phyloP scores from a whole-genome alignment of 2,329 filamentous ascomycete genomes.

The Pleurostoma richardsiae region DNA sequence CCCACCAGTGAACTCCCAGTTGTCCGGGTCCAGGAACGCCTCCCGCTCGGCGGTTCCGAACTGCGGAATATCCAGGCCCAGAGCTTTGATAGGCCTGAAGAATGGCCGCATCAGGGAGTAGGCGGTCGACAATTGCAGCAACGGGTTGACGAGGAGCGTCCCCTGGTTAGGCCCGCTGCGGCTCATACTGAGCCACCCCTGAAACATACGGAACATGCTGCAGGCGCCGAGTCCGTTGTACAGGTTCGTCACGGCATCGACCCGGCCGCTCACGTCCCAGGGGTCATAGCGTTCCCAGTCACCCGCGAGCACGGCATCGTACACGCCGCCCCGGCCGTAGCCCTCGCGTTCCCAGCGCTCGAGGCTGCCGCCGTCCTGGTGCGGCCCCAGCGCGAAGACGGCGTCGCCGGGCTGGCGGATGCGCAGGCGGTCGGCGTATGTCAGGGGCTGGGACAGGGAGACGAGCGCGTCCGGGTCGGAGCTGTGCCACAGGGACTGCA shows the following conservation, averaged over 20 bases:
- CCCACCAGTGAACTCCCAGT: slow-evolving; percentile 53
- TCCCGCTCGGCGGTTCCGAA: slow-evolving; percentile 1
- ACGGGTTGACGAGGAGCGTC: slow-evolving; percentile 75
- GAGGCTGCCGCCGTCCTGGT: slow-evolving; percentile 68
- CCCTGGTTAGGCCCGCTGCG: slow-evolving; percentile 69
- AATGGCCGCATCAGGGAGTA: slow-evolving; percentile 83
- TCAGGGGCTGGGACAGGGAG: slow-evolving; percentile 48
- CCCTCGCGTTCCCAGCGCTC: slow-evolving; percentile 70
- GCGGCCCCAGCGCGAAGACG: slow-evolving; percentile 66
- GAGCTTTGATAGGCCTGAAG: slow-evolving; percentile 45
- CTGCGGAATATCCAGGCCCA: slow-evolving; percentile 15
- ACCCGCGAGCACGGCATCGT: slow-evolving; percentile 67
- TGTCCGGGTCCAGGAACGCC: slow-evolving; percentile 40
- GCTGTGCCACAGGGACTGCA: slow-evolving; percentile 24
- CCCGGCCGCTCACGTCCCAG: slow-evolving; percentile 69
- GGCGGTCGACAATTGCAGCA: slow-evolving; percentile 68
- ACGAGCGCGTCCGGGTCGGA: slow-evolving; percentile 27
- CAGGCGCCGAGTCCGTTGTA: slow-evolving; percentile 80
- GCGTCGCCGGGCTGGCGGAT: slow-evolving; percentile 68
- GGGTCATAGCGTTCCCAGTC: slow-evolving; percentile 78
- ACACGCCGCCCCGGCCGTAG: slow-evolving; percentile 64
- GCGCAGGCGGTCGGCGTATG: slow-evolving; percentile 67
- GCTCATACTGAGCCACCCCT: slow-evolving; percentile 84
- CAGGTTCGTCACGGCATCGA: slow-evolving; percentile 65
- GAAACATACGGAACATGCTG: slow-evolving; percentile 81